A percentile compares a stretch with the other conserved stretches of the same genome.
Evolutionary conservation across 352 stramenopile species (phyloP).

Genomic region (Phytophthora megakarya): DNA sequence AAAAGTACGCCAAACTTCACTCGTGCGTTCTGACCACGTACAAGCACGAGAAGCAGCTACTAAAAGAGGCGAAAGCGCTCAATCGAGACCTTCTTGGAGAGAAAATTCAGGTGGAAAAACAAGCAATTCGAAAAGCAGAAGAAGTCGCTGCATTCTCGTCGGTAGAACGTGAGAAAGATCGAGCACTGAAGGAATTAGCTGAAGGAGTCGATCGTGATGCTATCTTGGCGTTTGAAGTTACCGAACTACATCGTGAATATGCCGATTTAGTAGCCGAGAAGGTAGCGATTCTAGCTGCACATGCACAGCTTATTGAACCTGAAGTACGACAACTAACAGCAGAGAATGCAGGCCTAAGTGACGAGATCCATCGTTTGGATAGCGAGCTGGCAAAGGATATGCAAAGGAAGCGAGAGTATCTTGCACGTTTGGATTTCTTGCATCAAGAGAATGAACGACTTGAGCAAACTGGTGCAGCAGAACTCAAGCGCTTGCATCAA

Average conservation of each 20-base stretch:
- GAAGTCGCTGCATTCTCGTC: slow-evolving; percentile 73
- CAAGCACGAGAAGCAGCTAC: slow-evolving; percentile 79
- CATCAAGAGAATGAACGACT: slow-evolving; percentile 67
- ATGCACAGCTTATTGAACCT: slow-evolving; percentile 84
- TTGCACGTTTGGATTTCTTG: slow-evolving; percentile 66
- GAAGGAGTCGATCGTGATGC: slow-evolving; percentile 82
- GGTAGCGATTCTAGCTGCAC: slow-evolving; percentile 74
- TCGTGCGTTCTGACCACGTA: slow-evolving; percentile 77
- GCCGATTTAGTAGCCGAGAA: slow-evolving; percentile 75
- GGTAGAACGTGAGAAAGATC: slow-evolving; percentile 84
- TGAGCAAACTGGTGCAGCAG: slow-evolving; percentile 43
- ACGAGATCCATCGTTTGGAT: slow-evolving; percentile 74
- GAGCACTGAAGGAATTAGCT: slow-evolving; percentile 74
- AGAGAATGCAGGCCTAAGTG: slow-evolving; percentile 63
- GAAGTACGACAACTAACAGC: slow-evolving; percentile 77
- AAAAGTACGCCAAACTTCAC: slow-evolving; percentile 77
- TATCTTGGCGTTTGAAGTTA: slow-evolving; percentile 87
- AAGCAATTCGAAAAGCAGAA: slow-evolving; percentile 84
- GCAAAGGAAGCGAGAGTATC: slow-evolving; percentile 64
- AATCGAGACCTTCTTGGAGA: slow-evolving; percentile 85
- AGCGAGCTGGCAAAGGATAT: slow-evolving; percentile 75
- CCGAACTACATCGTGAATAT: slow-evolving; percentile 83
- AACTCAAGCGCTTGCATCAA: slow-evolving; percentile 68
- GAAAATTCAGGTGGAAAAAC: slow-evolving; percentile 89
- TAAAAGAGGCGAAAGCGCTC: slow-evolving; percentile 82